Evolutionary conservation across 1,139 yeast species (phyloP), one percentile per base, ranked within the genome.

Genomic region (Geotrichum reessii): DNA sequence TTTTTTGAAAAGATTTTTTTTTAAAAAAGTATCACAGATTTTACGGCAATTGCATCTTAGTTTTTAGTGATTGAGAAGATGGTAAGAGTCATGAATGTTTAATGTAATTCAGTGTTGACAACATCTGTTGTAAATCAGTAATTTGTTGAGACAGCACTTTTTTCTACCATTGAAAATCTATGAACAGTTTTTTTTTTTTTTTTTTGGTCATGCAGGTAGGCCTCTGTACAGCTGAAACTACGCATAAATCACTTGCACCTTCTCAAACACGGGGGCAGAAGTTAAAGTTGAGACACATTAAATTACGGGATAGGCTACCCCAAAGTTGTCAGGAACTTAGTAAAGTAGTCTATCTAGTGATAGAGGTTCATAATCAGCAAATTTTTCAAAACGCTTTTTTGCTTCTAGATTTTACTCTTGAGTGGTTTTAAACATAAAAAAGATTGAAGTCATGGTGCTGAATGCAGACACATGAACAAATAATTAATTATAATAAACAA

Each of bases 281-380:
- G 17, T n/a, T 37, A 19, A 37, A 37, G 44, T 37, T 37, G 44
- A 17, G 44, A 37, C n/a, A 77, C 74, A 73, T 76, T 73, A 0
- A 71, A 66, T 47, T 72, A 7, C 7, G 28, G 7, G n/a, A 25
- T 25, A 7, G 28, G 7, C 7, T 25, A 25, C 28, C 28, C 28
- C 4, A 7, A 25, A 5, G 28, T 7, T 4, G 7, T 7, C 7
- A 25, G 28, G 7, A 25, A 25, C 7, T 25, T 25, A 5, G 28
- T 5, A 25, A 7, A 25, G 4, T 25, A 25, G 4, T 25, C 28
- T 25, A 7, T 4, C 28, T 25, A 25, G 28, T 25, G 28, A 25
- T n/a, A n/a, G n/a, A n/a, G n/a, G n/a, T n/a, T n/a, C n/a, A n/a
- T n/a, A n/a, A n/a, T n/a, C n/a, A n/a, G n/a, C n/a, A n/a, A n/a